Base-by-base conservation (phyloP, 2,329 filamentous ascomycete genomes). In the Lecanosticta acicola region DNA sequence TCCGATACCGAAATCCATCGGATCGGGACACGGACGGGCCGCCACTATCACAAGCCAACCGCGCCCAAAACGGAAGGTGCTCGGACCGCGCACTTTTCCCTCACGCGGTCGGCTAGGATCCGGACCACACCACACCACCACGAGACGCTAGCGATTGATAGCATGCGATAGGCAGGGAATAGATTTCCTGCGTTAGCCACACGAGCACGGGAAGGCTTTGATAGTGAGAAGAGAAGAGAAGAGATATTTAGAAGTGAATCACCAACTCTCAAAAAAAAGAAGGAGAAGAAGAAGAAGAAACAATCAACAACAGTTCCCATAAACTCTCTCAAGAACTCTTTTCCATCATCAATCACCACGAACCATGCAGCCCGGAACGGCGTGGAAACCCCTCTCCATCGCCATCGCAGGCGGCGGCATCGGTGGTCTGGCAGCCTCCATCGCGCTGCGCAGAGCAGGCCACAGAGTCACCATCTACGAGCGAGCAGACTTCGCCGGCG, bases 401-500 rank as follows among this genome's bases (percentile, higher is more conserved):
- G 58, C 53, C 32, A 65, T 77, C 2, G 60, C 77, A 32, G 75
- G 75, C 10, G 75, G 74, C 21, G 76, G 76, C 4, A 75, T 78
- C 43, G 77, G 76, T 18, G 77, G 77, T 32, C 63, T 79, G 39
- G 70, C 69, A 13, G 68, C 67, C 2, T 72, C 74, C 0, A 74
- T 76, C 39, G 70, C 76, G 1, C 67, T 80, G 4, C 70, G 76
- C 17, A 71, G 74, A 17, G 70, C 71, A 13, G 77, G 77, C 40
- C 76, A 79, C 59, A 61, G 66, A 3, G 75, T 79, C 2, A 83
- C 78, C 16, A 75, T 86, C 51, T 85, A 85, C 58, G 83, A 62
- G 41, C 76, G 76, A 32, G 72, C 75, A 26, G 79, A 85, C 61
- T 85, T 79, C 54, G 80, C 75, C 0, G 80, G 81, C 11, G 83